phyloP scores from a whole-genome alignment of 2,329 filamentous ascomycete species.

The Nigrograna mackinnonii region DNA sequence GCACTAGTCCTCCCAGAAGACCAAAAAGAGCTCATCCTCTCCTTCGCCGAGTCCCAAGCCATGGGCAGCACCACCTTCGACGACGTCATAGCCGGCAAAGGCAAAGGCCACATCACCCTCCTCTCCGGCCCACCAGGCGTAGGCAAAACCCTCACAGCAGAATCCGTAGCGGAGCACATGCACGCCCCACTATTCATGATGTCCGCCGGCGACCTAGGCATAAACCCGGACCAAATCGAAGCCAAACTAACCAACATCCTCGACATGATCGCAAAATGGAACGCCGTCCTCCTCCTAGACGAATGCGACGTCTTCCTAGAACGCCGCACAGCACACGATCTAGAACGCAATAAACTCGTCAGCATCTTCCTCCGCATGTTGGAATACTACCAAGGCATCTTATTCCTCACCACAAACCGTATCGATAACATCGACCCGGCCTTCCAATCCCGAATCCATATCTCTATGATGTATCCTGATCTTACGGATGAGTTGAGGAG shows the following conservation, averaged over 20 bases:
- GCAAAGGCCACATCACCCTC: constrained; percentile 78
- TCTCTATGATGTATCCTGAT: constrained; percentile 30
- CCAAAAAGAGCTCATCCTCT: constrained; percentile 70
- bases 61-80: constrained; percentile 76
- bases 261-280: constrained; percentile 52
- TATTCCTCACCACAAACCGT: constrained; percentile 18
- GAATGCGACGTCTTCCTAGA: constrained; percentile 65
- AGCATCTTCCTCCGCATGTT: constrained; percentile 40
- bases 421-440: constrained; percentile 9
- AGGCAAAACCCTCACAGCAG: constrained; percentile 84
- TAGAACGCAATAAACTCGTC: constrained; percentile 42
- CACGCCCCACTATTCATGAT: constrained; percentile 82
- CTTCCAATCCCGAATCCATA: constrained; percentile 30
- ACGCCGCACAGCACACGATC: constrained; percentile 43
- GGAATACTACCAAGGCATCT: constrained; percentile 23
- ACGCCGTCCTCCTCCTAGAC: constrained; percentile 53
- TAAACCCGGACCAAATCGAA: constrained; percentile 44
- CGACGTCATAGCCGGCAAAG: constrained; percentile 70
- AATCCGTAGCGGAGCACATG: constrained; percentile 83
- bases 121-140: constrained; percentile 84
- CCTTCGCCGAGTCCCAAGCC: constrained; percentile 82
- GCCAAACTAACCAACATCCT: constrained; percentile 22
- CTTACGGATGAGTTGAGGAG: constrained; percentile 22
- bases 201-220: constrained; percentile 66
- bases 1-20: constrained; percentile 72